These are phyloP conservation scores for Cryptococcus sp. DNA, from an alignment of 1,284 basidiomycete genomes.

Conservation along the genomic window DNA sequence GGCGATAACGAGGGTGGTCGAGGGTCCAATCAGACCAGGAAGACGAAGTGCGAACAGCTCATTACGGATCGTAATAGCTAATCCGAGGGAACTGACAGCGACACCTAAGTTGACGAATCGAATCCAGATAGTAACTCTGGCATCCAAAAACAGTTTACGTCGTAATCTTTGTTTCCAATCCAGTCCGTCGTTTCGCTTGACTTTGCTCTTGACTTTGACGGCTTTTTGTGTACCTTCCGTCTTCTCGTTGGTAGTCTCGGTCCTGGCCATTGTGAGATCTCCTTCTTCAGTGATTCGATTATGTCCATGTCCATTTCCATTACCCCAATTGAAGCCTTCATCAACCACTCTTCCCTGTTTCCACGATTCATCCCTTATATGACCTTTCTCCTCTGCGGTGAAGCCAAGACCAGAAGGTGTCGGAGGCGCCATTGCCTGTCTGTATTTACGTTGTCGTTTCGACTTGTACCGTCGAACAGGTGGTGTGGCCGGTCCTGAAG, in stretches of 20 bases:
- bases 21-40: slow-evolving; percentile 52
- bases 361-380: not conserved
- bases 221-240: slow-evolving; percentile 3
- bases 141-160: slow-evolving; percentile 47
- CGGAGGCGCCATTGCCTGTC: slow-evolving; percentile 26
- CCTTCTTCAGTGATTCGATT: slow-evolving; percentile 1
- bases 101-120: slow-evolving; percentile 52
- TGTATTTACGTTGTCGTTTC: slow-evolving; percentile 15
- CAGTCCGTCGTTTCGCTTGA: slow-evolving; percentile 14
- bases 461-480: slow-evolving; percentile 4
- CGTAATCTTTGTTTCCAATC: slow-evolving; percentile 36
- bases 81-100: slow-evolving; percentile 48
- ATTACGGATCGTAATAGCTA: slow-evolving; percentile 49
- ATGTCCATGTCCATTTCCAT: not conserved
- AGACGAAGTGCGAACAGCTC: slow-evolving; percentile 38
- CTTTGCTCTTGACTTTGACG: slow-evolving; percentile 6
- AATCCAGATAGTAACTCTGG: slow-evolving; percentile 53
- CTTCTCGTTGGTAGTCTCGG: slow-evolving; percentile 3
- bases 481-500: not conserved
- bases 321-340: slow-evolving; percentile 6
- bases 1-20: slow-evolving; percentile 52
- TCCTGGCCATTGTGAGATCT: slow-evolving; percentile 2
- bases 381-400: not conserved
- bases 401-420: slow-evolving; percentile 35
- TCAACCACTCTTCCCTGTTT: not conserved